Evolutionary conservation across 306 rosid species (phyloP).

Genomic region (Cotoneaster glaucophyllus): DNA sequence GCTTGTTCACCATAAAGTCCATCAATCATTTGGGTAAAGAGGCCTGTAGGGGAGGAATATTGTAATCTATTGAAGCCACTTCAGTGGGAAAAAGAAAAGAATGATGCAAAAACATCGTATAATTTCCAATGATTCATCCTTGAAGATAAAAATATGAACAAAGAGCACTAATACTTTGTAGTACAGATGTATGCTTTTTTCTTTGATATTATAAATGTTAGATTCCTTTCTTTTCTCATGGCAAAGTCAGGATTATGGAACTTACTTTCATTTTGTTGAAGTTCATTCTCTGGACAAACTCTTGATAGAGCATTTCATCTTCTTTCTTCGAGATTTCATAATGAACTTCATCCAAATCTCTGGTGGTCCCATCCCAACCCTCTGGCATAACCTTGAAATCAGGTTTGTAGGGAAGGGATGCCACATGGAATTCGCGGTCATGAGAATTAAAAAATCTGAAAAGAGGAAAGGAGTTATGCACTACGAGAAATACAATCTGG

Average conservation of each 20-base stretch:
- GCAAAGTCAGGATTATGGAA: slow-evolving; percentile 1
- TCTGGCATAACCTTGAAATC: slow-evolving; percentile 97
- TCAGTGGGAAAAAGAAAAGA: neutral
- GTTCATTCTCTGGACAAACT: slow-evolving; percentile 71
- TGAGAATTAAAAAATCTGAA: slow-evolving; percentile 81
- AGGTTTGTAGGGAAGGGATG: slow-evolving; percentile 91
- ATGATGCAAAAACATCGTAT: too few species aligned
- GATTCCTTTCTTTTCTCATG: neutral
- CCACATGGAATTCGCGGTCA: slow-evolving; percentile 91
- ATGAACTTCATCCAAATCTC: slow-evolving; percentile 90
- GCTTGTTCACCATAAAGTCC: neutral
- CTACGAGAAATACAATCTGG: neutral
- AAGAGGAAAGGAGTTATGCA: neutral
- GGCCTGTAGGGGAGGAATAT: neutral
- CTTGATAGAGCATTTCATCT: slow-evolving; percentile 84
- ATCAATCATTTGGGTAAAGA: neutral
- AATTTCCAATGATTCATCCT: neutral
- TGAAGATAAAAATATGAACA: neutral
- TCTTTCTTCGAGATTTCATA: slow-evolving; percentile 81
- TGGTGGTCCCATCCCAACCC: slow-evolving; percentile 96
- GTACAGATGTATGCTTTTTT: neutral
- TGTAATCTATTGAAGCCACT: neutral
- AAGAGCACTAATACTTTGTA: neutral
- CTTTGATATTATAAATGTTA: neutral
- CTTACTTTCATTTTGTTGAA: slow-evolving; percentile 93